Conservation (phyloP, 345 rosid genomes). For the Crucihimalaya himalaica region DNA sequence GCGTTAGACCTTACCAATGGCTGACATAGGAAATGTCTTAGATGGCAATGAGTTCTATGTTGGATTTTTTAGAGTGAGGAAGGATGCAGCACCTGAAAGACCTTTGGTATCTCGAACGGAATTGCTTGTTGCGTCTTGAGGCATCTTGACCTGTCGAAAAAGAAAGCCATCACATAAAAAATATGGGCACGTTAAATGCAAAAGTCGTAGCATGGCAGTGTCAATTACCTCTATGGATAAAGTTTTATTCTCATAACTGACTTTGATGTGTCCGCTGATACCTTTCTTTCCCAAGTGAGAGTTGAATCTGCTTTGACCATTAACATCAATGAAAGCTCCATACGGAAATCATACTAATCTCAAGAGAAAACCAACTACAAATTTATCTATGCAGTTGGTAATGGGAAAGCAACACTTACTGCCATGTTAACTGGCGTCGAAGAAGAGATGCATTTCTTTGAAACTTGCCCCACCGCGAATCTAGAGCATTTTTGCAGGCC, state of each 20-base stretch:
- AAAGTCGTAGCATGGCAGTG: conserved; percentile 1
- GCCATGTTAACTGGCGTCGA: conserved; percentile 77
- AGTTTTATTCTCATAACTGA: conserved; percentile 73
- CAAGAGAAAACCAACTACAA: conserved; percentile 1
- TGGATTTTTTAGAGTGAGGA: neutral
- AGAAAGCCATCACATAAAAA: conserved; percentile 4
- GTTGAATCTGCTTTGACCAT: conserved; percentile 61
- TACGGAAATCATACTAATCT: neutral
- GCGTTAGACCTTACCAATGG: conserved; percentile 3
- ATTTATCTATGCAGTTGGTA: neutral
- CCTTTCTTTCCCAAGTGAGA: conserved; percentile 86
- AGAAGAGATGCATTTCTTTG: conserved; percentile 57
- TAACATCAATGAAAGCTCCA: conserved; percentile 12
- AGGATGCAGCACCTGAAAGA: conserved; percentile 71
- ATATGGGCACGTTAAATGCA: neutral
- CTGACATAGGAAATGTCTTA: neutral
- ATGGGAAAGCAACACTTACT: conserved; percentile 53
- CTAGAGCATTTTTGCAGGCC: conserved; percentile 73
- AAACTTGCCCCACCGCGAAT: conserved; percentile 65
- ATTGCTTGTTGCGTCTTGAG: conserved; percentile 86
- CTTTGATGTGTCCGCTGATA: conserved; percentile 73
- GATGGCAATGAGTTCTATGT: neutral
- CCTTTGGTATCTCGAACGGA: conserved; percentile 86
- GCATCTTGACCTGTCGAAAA: conserved; percentile 83
- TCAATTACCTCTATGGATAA: conserved; percentile 72